Percentiles rank a stretch among this genome's conserved stretches.
Conservation (phyloP, 345 rosid species). For the Triadica sebifera region DNA sequence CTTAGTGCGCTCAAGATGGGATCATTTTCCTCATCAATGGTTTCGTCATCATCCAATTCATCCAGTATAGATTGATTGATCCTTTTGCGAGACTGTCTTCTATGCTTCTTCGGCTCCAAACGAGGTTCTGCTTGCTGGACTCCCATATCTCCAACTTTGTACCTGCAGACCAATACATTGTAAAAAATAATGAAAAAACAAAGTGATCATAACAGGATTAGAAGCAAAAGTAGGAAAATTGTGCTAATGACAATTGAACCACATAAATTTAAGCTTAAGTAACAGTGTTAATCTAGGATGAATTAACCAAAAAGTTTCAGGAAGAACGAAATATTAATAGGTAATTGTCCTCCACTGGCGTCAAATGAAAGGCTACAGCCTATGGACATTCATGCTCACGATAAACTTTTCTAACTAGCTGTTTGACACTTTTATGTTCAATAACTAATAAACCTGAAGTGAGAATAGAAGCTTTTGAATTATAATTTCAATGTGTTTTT, state of each 20-base stretch:
- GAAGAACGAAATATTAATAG: neutral
- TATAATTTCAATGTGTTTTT: neutral
- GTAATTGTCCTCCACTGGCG: neutral
- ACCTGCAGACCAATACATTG: conserved; percentile 39
- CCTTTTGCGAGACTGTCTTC: conserved; percentile 75
- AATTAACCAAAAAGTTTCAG: neutral
- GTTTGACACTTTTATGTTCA: neutral
- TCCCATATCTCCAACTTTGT: conserved; percentile 76
- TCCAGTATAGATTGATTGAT: conserved; percentile 63
- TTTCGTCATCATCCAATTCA: conserved; percentile 53
- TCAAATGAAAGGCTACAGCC: neutral
- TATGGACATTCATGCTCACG: neutral
- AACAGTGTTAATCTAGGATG: neutral
- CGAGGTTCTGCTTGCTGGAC: conserved; percentile 81
- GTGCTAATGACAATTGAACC: neutral
- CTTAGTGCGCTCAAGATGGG: conserved; percentile 31
- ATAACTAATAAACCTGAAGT: neutral
- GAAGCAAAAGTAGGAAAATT: neutral
- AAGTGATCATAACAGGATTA: neutral
- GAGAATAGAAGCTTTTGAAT: neutral
- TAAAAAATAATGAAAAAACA: neutral
- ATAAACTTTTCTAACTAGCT: neutral
- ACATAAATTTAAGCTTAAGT: neutral
- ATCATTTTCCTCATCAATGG: conserved; percentile 55
- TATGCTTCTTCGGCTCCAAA: conserved; percentile 72